These are phyloP conservation scores for Suillus fuscotomentosus DNA, from an alignment of 768 basidiomycete genomes.

Conservation along the genomic window DNA sequence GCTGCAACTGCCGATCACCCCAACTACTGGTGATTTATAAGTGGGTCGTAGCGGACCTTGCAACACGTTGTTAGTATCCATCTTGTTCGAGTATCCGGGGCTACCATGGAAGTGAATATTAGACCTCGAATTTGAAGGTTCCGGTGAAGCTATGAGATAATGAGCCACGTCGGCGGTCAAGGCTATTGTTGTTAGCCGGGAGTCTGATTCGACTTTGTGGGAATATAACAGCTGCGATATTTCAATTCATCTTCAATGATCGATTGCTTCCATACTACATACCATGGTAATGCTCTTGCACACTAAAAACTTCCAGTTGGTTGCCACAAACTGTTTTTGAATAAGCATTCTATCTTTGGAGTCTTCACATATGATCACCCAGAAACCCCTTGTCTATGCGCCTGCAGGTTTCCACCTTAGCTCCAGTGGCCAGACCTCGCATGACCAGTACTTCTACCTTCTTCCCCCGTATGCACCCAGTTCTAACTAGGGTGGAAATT, in stretches of 20 bases:
- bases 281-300: background rate
- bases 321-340: background rate
- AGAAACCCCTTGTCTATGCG: background rate
- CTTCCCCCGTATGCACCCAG: background rate
- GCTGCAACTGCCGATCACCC: background rate
- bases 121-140: background rate
- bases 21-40: background rate
- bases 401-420: background rate
- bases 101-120: background rate
- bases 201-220: no score
- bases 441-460: background rate
- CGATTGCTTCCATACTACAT: no score
- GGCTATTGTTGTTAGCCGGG: no score
- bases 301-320: background rate
- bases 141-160: background rate
- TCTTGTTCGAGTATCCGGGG: background rate
- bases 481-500: background rate
- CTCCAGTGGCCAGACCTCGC: background rate
- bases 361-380: background rate
- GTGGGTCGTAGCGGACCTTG: background rate
- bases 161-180: no score
- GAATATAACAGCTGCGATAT: no score
- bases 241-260: no score
- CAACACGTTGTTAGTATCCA: background rate
- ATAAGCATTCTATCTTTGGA: background rate